Evolutionary conservation across 2,329 filamentous ascomycete genomes (phyloP), one percentile per base, ranked within the genome.

Genomic region (Lachnellula willkommii): DNA sequence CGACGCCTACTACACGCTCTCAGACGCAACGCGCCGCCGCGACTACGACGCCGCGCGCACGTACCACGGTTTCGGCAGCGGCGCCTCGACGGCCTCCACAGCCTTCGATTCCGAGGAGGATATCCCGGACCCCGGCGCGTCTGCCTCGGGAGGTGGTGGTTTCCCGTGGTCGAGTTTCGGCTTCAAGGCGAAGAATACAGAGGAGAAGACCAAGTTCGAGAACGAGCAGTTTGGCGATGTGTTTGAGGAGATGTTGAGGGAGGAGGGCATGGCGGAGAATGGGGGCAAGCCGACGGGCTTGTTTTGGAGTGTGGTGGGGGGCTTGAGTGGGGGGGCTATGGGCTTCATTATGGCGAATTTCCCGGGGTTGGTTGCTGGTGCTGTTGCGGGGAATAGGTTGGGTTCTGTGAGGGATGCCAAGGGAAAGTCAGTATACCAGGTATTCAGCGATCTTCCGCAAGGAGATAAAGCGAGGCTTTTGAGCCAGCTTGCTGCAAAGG

Each of bases 281-380:
- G 77, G 78, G 4, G 79, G 80, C 17, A 81, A 72, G 47, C 79
- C 79, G 1, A 93, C 84, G 2, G 79, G 82, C 59, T 85, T 85
- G 64, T 95, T 99, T 72, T 99, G 94, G 93, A 81, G 85, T 55
- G 72, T 96, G 60, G 70, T 96, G 1, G 94, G 94, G 3, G 91
- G 90, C 1, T 72, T 93, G 42, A 94, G 90, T 68, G 94, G 94
- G 35, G 93, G 87, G 12, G 89, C 90, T 2, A 81, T 99, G 71
- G 94, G 94, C 0, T 97, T 97, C 72, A 99, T 99, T 64, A 81
- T 97, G 26, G 94, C 87, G 28, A 97, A 97, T 70, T 83, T 96
- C 49, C 89, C 93, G 0, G 94, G 94, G 0, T 80, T 93, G 67
- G 72, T 97, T 39, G 93, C 93, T 0, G 94, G 94, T 2, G 90